phyloP scores from a whole-genome alignment of 2,329 filamentous ascomycete species.

The Ceratocystis smalleyi region DNA sequence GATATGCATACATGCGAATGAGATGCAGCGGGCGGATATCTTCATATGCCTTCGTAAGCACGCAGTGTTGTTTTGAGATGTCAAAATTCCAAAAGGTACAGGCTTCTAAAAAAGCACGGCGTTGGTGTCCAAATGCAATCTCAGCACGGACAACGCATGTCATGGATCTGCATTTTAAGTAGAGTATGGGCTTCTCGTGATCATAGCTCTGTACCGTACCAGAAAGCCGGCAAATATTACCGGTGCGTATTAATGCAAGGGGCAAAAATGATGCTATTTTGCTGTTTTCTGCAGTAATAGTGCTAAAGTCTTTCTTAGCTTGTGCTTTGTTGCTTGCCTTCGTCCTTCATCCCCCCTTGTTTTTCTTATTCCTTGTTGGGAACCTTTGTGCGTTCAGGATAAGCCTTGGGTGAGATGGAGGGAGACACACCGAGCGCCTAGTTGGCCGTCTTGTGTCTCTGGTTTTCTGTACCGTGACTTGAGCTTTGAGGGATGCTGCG shows the following conservation, averaged over 20 bases:
- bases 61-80: not conserved
- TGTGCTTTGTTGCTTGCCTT: too few species aligned
- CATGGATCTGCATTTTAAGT: not conserved
- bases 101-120: not conserved
- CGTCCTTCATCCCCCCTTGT: too few species aligned
- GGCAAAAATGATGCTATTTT: not conserved
- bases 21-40: not conserved
- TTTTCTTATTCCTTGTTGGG: too few species aligned
- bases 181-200: not conserved
- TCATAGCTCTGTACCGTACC: not conserved
- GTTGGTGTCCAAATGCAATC: not conserved
- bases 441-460: too few species aligned
- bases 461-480: too few species aligned
- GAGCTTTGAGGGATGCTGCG: too few species aligned
- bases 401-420: too few species aligned
- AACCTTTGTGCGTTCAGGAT: too few species aligned
- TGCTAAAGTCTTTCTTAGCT: too few species aligned
- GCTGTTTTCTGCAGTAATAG: too few species aligned
- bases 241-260: not conserved
- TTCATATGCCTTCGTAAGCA: not conserved
- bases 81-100: not conserved
- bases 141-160: not conserved
- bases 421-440: too few species aligned
- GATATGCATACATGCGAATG: too few species aligned
- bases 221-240: not conserved